Evolutionary conservation across 2,329 filamentous ascomycete genomes (phyloP).

Genomic region (Capronia americana): DNA sequence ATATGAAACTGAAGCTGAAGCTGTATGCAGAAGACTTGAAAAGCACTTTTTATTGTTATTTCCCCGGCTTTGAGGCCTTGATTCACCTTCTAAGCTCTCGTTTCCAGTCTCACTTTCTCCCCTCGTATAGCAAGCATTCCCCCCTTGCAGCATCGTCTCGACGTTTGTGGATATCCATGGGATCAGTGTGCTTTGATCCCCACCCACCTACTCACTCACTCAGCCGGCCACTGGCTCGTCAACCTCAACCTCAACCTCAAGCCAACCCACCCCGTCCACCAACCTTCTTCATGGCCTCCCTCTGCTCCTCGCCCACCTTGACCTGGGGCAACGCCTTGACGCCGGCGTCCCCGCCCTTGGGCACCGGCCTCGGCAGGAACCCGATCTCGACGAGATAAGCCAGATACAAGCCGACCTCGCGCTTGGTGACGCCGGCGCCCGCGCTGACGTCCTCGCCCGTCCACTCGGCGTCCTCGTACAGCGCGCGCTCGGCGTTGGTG

Average conservation of each 20-base stretch:
- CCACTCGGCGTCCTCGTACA: constrained; percentile 68
- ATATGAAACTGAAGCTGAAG: not conserved
- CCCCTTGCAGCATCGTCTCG: not conserved
- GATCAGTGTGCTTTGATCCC: not conserved
- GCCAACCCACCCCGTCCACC: constrained; percentile 57
- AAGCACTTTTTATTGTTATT: not conserved
- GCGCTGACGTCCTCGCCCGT: constrained; percentile 63
- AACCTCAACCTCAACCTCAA: constrained; percentile 11
- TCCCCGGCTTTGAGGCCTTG: not conserved
- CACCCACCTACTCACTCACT: not conserved
- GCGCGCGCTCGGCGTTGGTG: constrained; percentile 67
- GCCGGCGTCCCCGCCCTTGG: constrained; percentile 13
- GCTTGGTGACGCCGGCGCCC: constrained; percentile 63
- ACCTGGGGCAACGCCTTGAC: constrained; percentile 52
- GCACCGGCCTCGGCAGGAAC: constrained; percentile 62
- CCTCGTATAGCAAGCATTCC: not conserved
- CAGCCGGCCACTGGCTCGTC: not conserved
- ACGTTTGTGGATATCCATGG: not conserved
- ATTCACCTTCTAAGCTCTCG: not conserved
- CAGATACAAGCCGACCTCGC: constrained; percentile 68
- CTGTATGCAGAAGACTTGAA: not conserved
- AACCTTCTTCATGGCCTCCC: constrained; percentile 57
- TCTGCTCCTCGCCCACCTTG: constrained; percentile 55
- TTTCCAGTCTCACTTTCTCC: not conserved
- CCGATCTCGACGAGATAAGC: constrained; percentile 67